Base-by-base conservation (phyloP, 2,329 filamentous ascomycete species). In the Sclerotinia spermophila region DNA sequence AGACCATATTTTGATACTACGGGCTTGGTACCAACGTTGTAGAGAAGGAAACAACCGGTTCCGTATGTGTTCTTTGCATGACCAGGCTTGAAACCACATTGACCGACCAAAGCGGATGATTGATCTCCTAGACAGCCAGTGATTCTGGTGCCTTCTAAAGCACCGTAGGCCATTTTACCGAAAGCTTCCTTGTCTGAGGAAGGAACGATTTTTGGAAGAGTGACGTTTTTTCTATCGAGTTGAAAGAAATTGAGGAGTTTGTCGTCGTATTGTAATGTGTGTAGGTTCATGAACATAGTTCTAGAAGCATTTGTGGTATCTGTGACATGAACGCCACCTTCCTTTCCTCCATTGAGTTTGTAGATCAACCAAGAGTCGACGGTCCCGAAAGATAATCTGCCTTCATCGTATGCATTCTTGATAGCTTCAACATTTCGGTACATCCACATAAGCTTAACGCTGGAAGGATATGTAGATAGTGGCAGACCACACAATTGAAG, bases 261-360 rank as follows among this genome's bases (percentile, higher is more conserved):
- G 62, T 91, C 86, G 77, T 93, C 91, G 79, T 95, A 96, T 76
- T 93, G 81, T 59, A 93, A 83, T 1, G 87, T 92, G 77, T 92
- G 85, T 44, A 95, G 84, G 80, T 94, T 92, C 89, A 94, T 92
- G 81, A 96, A 94, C 92, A 94, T 94, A 58, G 92, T 95, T 74
- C 92, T 84, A 4, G 90, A 93, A n/a, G 92, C 92, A 79, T 96
- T 96, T 71, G 91, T 91, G 8, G 90, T 87, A 77, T 96, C 92
- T 1, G 92, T 93, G 71, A 95, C 91, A 78, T 90, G 88, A 68
- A 92, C 80, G 70, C 90, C 86, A 69, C 85, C 87, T 71, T 86
- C 85, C 53, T 83, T 84, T 27, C 90, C 90, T 71, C 92, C 92
- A 76, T 94, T 92, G 65, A 95, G 85, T 80, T 92, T 92, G 82